Evolutionary conservation across 768 basidiomycete species (phyloP), one percentile per base, ranked within the genome.

Genomic region (Cyclocybe cylindracea): DNA sequence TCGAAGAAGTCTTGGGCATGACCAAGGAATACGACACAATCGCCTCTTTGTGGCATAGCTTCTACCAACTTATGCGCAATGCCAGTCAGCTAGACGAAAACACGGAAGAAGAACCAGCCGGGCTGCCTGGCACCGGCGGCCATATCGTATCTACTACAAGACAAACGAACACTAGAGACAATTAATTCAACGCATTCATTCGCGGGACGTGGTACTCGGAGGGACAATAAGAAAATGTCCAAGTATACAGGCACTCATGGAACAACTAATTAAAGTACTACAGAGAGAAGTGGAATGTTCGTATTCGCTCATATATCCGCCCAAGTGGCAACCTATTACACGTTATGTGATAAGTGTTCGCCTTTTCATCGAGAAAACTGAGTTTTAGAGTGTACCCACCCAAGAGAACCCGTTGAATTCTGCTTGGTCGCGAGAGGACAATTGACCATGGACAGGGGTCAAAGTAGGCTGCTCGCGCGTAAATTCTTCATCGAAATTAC

Each of bases 361-460:
- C 32, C 18, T 16, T 29, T 43, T 44, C 35, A 51, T 55, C 2
- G 43, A 36, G 10, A 31, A 18, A 35, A 36, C 32, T 2, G 10
- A 46, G 19, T 34, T 3, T 24, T 24, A 24, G 24, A 24, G 5
- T 24, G 18, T 37, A 39, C 70, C 57, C 61, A 91, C 91, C 93
- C 95, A 98, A 55, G 94, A 96, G 78, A 98, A 98, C 13, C 94
- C 94, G 59, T 91, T 87, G 75, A 99, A 99, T 70, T 98, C 96
- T 48, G 86, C 81, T 71, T 99, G 97, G 64, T 98, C 94, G 44
- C 86, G 86, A 24, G 88, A 64, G 14, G 92, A 92, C 54, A 99
- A 70, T 57, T 96, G 94, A 11, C 91, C 92, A 62, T 98, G 95
- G 36, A 99, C 97, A 11, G 97, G 97, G 2, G 97, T 99, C 60